phyloP scores from a whole-genome alignment of 257 asterid genomes.

The Hygrophila difformis region DNA sequence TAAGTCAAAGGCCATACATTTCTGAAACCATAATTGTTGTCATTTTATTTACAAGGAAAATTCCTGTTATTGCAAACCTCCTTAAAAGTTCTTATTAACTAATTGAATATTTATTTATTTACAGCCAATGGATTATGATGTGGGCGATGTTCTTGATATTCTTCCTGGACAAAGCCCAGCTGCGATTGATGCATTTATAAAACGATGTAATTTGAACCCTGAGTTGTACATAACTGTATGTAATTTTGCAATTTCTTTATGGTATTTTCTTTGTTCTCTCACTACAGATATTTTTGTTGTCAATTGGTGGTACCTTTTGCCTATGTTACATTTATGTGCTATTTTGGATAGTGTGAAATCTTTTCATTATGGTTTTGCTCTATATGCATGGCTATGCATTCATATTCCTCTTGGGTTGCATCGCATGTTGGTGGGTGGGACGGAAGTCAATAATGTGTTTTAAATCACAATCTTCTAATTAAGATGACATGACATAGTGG shows the following conservation, averaged over 20 bases:
- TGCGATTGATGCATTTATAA: slow-evolving; percentile 70
- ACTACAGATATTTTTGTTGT: not conserved
- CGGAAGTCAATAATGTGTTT: not conserved
- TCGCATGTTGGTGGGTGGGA: slow-evolving; percentile 4
- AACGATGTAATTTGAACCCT: slow-evolving; percentile 76
- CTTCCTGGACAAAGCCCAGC: slow-evolving; percentile 82
- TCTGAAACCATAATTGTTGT: slow-evolving; percentile 9
- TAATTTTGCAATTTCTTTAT: slow-evolving; percentile 19
- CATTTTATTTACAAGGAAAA: not conserved
- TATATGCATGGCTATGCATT: slow-evolving; percentile 9
- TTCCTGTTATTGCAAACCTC: not conserved
- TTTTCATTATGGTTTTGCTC: slow-evolving; percentile 9
- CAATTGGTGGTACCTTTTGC: not conserved
- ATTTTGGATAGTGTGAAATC: not conserved
- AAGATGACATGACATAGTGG: slow-evolving; percentile 1
- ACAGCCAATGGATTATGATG: slow-evolving; percentile 73
- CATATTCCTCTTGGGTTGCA: not conserved
- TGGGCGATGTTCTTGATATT: slow-evolving; percentile 85
- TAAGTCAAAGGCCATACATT: slow-evolving; percentile 36
- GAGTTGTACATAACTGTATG: slow-evolving; percentile 75
- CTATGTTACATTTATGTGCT: not conserved
- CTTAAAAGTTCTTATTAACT: not conserved
- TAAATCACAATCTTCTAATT: too few species aligned
- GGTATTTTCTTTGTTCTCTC: slow-evolving; percentile 2
- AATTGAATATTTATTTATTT: slow-evolving; percentile 9